phyloP scores from a whole-genome alignment of 1,284 basidiomycete species.

The Cutaneotrichosporon arboriforme region DNA sequence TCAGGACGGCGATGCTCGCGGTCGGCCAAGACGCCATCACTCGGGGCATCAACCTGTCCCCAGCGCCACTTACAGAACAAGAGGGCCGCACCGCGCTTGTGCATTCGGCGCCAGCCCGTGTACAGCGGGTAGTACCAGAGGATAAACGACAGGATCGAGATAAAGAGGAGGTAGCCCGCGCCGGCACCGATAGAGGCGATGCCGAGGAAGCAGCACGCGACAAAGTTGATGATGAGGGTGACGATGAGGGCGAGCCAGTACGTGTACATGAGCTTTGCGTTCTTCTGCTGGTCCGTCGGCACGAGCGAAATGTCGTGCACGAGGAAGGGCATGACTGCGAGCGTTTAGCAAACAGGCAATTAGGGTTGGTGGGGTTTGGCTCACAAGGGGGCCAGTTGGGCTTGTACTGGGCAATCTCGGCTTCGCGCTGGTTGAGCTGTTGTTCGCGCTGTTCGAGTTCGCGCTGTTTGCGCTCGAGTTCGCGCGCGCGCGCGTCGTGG shows the following conservation, averaged over 20 bases:
- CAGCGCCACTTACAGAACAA: constrained; percentile 50
- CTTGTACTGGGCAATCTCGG: constrained; percentile 30
- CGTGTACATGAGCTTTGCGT: constrained; percentile 76
- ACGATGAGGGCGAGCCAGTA: constrained; percentile 75
- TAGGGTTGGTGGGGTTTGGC: constrained; percentile 11
- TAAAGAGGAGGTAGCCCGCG: constrained; percentile 66
- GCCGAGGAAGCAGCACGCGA: constrained; percentile 82
- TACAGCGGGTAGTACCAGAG: constrained; percentile 94
- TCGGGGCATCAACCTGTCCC: no score
- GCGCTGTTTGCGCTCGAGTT: constrained; percentile 34
- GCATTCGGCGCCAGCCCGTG: constrained; percentile 91
- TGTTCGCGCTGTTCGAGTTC: constrained; percentile 34
- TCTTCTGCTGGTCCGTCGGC: constrained; percentile 73
- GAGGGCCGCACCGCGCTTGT: constrained; percentile 46
- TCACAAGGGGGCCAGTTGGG: constrained; percentile 48
- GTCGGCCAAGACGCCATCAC: no score
- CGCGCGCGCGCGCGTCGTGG: constrained; percentile 20
- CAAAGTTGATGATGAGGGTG: constrained; percentile 81
- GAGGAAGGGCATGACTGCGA: constrained; percentile 83
- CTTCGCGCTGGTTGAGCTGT: constrained; percentile 25
- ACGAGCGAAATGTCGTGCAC: constrained; percentile 87
- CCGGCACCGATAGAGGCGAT: constrained; percentile 25
- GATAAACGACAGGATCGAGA: constrained; percentile 74
- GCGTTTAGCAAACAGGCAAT: not conserved
- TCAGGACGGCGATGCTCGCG: no score